These are phyloP conservation scores for Pythium aphanidermatum DNA, from an alignment of 352 stramenopile species.

Conservation along the genomic window DNA sequence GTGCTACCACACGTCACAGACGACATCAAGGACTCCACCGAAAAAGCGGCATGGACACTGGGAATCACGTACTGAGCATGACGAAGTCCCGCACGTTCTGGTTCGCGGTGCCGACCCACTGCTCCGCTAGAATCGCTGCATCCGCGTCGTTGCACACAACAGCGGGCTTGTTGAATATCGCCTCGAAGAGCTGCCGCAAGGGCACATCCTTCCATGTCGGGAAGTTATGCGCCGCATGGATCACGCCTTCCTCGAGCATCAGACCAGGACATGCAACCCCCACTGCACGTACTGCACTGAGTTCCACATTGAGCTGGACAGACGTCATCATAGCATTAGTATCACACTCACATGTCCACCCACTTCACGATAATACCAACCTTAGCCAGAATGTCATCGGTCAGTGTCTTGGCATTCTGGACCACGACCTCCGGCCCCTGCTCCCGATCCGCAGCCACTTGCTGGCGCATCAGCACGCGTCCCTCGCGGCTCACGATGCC, in stretches of 20 bases:
- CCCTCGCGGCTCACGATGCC: conserved; percentile 50
- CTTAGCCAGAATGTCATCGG: conserved; percentile 37
- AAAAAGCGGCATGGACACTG: no score
- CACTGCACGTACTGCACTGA: conserved; percentile 29
- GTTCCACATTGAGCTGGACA: conserved; percentile 17
- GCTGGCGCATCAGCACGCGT: conserved; percentile 35
- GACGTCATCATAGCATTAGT: neutral
- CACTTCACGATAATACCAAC: no score
- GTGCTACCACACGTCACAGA: conserved; percentile 23
- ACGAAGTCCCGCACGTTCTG: conserved; percentile 58
- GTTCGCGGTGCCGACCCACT: conserved; percentile 72
- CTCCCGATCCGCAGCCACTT: conserved; percentile 34
- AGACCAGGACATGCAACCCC: conserved; percentile 65
- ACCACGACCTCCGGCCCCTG: conserved; percentile 50
- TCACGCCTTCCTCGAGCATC: conserved; percentile 35
- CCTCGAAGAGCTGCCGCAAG: conserved; percentile 44
- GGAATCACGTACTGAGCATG: conserved; percentile 84
- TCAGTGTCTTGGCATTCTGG: conserved; percentile 28
- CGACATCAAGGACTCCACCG: neutral
- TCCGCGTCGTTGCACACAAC: conserved; percentile 74
- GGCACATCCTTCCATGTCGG: conserved; percentile 55
- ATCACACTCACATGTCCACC: no score
- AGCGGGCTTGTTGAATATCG: conserved; percentile 34
- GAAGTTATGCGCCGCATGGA: conserved; percentile 69
- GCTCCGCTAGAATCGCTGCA: conserved; percentile 71